Base-by-base conservation (phyloP, 2,329 filamentous ascomycete species). In the Hortaea werneckii region DNA sequence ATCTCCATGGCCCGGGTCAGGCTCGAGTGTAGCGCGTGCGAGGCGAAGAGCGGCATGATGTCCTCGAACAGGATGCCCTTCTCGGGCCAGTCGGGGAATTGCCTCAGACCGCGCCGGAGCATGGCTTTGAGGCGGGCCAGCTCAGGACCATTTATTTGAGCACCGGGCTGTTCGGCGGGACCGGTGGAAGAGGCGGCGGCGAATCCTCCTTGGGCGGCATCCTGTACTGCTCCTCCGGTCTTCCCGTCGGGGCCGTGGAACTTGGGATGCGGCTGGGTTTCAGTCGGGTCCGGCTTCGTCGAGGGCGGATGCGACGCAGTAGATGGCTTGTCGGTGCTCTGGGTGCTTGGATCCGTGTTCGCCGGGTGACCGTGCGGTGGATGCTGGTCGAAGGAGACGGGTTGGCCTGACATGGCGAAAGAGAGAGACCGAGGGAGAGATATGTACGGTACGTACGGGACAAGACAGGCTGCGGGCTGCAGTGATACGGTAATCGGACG, bases 51-150 rank as follows among this genome's bases (percentile, higher is more conserved):
- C 50, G 92, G 92, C 68, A 98, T 83, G 70, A 98, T 96, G 66
- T 98, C 92, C 73, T 95, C 87, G 70, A 98, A 98, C 61, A 94
- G 77, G 64, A 98, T 90, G 66, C 92, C 90, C 40, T 85, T 82
- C 55, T 84, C 82, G 49, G 90, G 90, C 72, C 95, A 96, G 75
- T 96, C 87, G 61, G 82, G 80, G 72, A 87, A 94, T 67, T 88
- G 82, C 68, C 86, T 85, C 58, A 96, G 79, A 49, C 83, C 79
- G 56, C 71, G 69, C 63, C 81, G 75, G 75, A 89, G 76, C 69
- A 66, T 83, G 71, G 77, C 70, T 67, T 78, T 77, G 76, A 82
- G 78, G 77, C 68, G 65, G 71, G 73, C 58, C 34, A 44, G 37
- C 7, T 26, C 13, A 5, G 34, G 26, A 20, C 29, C 28, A 9